Conservation (phyloP, 768 basidiomycete species). For the Bullera alba region DNA sequence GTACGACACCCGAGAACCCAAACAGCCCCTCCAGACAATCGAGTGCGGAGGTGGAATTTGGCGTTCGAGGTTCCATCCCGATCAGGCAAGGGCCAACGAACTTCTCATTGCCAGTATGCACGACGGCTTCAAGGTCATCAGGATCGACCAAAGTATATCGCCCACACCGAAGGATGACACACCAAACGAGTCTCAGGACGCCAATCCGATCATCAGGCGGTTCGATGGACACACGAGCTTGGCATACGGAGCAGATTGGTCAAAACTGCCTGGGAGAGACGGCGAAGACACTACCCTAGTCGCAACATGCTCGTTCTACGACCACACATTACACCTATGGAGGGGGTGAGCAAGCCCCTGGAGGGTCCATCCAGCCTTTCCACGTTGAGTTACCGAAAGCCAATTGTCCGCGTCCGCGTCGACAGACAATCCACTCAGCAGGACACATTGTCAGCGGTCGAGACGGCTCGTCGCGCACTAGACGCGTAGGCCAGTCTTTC, state of each 20-base stretch:
- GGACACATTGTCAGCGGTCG: too few species aligned
- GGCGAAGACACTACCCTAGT: conserved; percentile 52
- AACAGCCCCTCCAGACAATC: conserved; percentile 54
- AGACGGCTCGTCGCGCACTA: too few species aligned
- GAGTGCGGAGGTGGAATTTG: conserved; percentile 87
- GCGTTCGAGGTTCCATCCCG: conserved; percentile 95
- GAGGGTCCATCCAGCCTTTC: too few species aligned
- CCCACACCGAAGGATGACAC: too few species aligned
- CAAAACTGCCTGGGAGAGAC: conserved; percentile 46
- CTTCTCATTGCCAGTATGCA: conserved; percentile 96
- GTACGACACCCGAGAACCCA: conserved; percentile 70
- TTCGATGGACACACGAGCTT: conserved; percentile 74
- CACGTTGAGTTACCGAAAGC: too few species aligned
- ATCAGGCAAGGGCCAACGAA: conserved; percentile 57
- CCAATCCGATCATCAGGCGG: conserved; percentile 50
- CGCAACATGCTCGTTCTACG: conserved; percentile 93
- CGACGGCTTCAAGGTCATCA: conserved; percentile 83
- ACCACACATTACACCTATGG: conserved; percentile 78
- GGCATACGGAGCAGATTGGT: conserved; percentile 93
- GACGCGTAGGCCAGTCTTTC: too few species aligned
- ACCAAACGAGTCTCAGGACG: background rate
- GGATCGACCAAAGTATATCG: conserved; percentile 46
- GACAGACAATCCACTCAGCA: too few species aligned
- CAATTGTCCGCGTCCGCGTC: too few species aligned
- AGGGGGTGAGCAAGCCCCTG: conserved; percentile 57